Base-by-base conservation (phyloP, 2,329 filamentous ascomycete genomes). In the Thielaviopsis ethacetica region DNA sequence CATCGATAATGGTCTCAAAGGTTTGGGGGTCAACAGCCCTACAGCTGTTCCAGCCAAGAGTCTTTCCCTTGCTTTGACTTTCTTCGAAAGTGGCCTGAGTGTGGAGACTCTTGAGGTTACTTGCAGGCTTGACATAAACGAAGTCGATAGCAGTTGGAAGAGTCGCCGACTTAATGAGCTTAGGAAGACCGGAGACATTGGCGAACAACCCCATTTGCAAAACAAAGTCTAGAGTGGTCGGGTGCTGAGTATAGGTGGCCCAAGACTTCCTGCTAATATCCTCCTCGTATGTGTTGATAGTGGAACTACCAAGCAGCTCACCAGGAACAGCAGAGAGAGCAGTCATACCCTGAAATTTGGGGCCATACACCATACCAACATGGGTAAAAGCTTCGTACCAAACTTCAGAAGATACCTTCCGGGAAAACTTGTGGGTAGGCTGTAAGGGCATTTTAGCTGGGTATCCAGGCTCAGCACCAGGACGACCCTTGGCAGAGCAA, bases 351-450 rank as follows among this genome's bases (percentile, higher is more conserved):
- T 70, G 68, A 63, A 75, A 75, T 0, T 65, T 67, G 2, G 68
- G 65, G 5, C 71, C 71, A 60, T 71, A 75, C 44, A 67, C 61
- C 56, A 74, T 70, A 0, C 72, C 73, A 2, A 72, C 68, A 3
- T 65, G 62, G 4, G 62, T 59, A 3, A 74, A 64, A 4, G 67
- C 65, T 1, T 69, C 62, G 61, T 72, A 61, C 59, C 57, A 56
- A 22, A 26, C n/a, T 17, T 34, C 26, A 51, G 50, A 26, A 34
- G 53, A 50, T 19, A 61, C 47, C 51, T 53, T 30, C 7, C 51
- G 51, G 24, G 21, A 27, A 26, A 53, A 53, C 17, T 26, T 30
- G 15, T 53, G 2, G 21, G 51, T n/a, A 34, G 21, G 17, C 17
- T 26, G 15, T 21, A 53, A 34, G 17, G 51, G 10, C 24, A 30